A percentile compares a stretch with the other conserved stretches of the same genome.
These are phyloP conservation scores for Sextonia rubra DNA, from an alignment of 164 flowering plant species.

Conservation along the genomic window DNA sequence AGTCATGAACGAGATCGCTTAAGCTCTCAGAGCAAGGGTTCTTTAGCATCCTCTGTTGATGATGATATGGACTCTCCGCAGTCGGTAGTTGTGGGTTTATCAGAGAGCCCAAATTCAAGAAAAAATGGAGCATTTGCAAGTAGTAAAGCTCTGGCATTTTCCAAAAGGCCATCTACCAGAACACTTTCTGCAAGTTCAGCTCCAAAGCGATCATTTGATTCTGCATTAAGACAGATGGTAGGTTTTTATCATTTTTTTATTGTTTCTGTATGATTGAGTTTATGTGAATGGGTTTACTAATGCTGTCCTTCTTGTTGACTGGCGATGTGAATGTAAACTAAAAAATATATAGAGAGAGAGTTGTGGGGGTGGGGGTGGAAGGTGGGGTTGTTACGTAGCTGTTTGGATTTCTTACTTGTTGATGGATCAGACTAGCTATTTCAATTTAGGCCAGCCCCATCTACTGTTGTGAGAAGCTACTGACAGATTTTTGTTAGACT, in stretches of 20 bases:
- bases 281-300: neutral
- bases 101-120: conserved; percentile 34
- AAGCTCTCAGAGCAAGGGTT: conserved; percentile 77
- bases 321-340: neutral
- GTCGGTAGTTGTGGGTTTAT: conserved; percentile 43
- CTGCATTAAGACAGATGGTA: conserved; percentile 85
- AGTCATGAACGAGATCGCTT: conserved; percentile 70
- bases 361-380: neutral
- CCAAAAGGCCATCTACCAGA: conserved; percentile 51
- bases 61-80: conserved; percentile 80
- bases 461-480: neutral
- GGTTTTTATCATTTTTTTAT: conserved; percentile 1
- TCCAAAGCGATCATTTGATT: conserved; percentile 83
- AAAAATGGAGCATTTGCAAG: conserved; percentile 45
- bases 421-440: neutral
- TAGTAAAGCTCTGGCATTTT: conserved; percentile 38
- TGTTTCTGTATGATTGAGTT: conserved; percentile 1
- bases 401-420: neutral
- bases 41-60: conserved; percentile 84
- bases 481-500: neutral
- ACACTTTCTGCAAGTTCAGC: conserved; percentile 57
- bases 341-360: no score
- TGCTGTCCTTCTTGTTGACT: neutral
- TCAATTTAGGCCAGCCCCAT: neutral
- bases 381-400: neutral